These are phyloP conservation scores for Plantago rigida DNA, from an alignment of 305 asterid species.

Conservation along the genomic window DNA sequence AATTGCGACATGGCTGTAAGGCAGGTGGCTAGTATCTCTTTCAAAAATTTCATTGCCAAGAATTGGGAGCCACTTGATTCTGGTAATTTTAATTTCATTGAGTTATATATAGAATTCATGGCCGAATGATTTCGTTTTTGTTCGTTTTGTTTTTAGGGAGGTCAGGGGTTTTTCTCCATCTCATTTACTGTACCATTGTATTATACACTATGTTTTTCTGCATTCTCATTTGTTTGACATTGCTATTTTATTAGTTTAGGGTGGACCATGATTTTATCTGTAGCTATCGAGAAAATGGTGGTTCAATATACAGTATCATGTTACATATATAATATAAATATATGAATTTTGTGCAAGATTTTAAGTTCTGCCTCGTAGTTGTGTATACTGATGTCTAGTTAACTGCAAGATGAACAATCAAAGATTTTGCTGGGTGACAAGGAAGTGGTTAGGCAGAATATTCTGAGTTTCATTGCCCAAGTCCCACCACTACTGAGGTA, in stretches of 20 bases:
- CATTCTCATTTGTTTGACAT: no score
- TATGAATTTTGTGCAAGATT: no score
- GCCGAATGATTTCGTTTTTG: not conserved
- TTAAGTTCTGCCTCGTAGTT: no score
- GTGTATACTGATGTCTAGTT: no score
- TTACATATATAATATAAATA: no score
- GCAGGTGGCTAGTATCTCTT: conserved; percentile 92
- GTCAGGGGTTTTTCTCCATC: no score
- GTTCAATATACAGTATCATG: no score
- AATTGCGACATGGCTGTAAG: conserved; percentile 74
- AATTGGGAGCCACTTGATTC: conserved; percentile 78
- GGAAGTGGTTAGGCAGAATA: conserved; percentile 81
- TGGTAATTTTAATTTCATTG: conserved; percentile 31
- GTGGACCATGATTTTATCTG: no score
- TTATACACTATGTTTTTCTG: no score
- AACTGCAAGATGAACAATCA: conserved; percentile 53
- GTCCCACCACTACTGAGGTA: conserved; percentile 89
- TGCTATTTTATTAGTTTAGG: no score
- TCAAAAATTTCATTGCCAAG: conserved; percentile 80
- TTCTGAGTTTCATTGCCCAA: conserved; percentile 60
- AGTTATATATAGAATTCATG: not conserved
- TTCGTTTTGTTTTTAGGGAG: not conserved
- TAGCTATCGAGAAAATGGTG: no score
- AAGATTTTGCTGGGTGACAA: conserved; percentile 73
- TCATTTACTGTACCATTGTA: no score